These are phyloP conservation scores for Incumbomyces delicatus DNA, from an alignment of 2,329 filamentous ascomycete species.

Conservation along the genomic window DNA sequence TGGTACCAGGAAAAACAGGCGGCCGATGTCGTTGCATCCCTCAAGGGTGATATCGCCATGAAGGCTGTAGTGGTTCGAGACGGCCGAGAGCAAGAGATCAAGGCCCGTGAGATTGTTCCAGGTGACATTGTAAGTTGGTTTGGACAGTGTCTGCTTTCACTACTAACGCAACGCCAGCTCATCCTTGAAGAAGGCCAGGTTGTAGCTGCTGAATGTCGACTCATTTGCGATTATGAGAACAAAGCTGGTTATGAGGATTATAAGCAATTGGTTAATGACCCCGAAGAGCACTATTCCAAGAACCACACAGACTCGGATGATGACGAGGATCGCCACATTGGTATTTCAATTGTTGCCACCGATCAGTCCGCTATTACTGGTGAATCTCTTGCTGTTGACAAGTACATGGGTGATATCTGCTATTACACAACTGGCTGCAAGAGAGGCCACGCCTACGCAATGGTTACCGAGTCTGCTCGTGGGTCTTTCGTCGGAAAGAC, in stretches of 20 bases:
- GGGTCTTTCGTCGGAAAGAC: slow-evolving; percentile 70
- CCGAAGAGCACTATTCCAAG: slow-evolving; percentile 50
- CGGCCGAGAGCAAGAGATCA: slow-evolving; percentile 57
- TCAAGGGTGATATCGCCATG: slow-evolving; percentile 73
- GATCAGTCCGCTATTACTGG: slow-evolving; percentile 75
- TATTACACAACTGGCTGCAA: slow-evolving; percentile 78
- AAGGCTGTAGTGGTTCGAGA: slow-evolving; percentile 59
- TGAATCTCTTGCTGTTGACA: slow-evolving; percentile 69
- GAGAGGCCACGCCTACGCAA: slow-evolving; percentile 64
- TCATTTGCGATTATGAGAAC: slow-evolving; percentile 63
- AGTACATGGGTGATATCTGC: slow-evolving; percentile 65
- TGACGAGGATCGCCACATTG: slow-evolving; percentile 52
- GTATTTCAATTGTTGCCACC: slow-evolving; percentile 58
- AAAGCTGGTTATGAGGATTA: slow-evolving; percentile 59
- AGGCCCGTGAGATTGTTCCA: slow-evolving; percentile 64
- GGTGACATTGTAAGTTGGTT: slow-evolving; percentile 57
- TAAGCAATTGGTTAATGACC: slow-evolving; percentile 54
- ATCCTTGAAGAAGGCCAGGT: slow-evolving; percentile 63
- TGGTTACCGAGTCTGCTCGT: slow-evolving; percentile 57
- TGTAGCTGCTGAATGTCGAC: slow-evolving; percentile 58
- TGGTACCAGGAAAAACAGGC: slow-evolving; percentile 78
- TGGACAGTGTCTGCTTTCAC: background rate
- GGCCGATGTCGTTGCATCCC: slow-evolving; percentile 62
- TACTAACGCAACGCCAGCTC: slow-evolving; percentile 37
- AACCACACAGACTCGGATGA: slow-evolving; percentile 49